Percentiles rank a stretch among this genome's conserved stretches.
These are phyloP conservation scores for Agastache rugosa DNA, from an alignment of 257 asterid species.

Conservation along the genomic window DNA sequence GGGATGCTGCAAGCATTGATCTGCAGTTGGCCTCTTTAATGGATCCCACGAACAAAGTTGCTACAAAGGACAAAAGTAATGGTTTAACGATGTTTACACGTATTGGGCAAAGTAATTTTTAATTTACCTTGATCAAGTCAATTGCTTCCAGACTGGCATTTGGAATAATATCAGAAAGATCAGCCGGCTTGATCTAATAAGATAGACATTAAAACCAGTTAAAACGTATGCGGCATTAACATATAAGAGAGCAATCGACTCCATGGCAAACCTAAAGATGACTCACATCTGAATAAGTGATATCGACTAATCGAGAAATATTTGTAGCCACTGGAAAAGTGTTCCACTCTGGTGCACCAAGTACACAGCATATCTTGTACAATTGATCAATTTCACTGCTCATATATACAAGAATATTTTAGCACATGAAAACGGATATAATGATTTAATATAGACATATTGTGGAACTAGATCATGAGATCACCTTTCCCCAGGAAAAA, in stretches of 20 bases:
- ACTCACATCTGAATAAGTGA: constrained; percentile 69
- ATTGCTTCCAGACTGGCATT: constrained; percentile 87
- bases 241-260: background rate
- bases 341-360: constrained; percentile 88
- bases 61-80: constrained; percentile 44
- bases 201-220: constrained; percentile 32
- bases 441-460: constrained; percentile 14
- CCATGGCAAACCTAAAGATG: constrained; percentile 17
- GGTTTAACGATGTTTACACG: constrained; percentile 13
- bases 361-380: constrained; percentile 89
- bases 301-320: constrained; percentile 61
- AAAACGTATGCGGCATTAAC: constrained; percentile 19
- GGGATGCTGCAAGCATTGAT: constrained; percentile 89
- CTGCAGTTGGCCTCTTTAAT: constrained; percentile 87
- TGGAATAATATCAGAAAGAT: constrained; percentile 75
- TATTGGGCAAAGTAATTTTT: constrained; percentile 8
- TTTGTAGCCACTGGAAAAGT: constrained; percentile 77
- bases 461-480: constrained; percentile 31
- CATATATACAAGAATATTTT: constrained; percentile 34
- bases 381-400: constrained; percentile 93
- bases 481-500: constrained; percentile 98
- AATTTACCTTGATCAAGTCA: constrained; percentile 82
- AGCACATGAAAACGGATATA: background rate
- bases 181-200: constrained; percentile 63
- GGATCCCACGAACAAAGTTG: constrained; percentile 99